Conservation (phyloP, 352 stramenopile species). For the Pythium monospermum region DNA sequence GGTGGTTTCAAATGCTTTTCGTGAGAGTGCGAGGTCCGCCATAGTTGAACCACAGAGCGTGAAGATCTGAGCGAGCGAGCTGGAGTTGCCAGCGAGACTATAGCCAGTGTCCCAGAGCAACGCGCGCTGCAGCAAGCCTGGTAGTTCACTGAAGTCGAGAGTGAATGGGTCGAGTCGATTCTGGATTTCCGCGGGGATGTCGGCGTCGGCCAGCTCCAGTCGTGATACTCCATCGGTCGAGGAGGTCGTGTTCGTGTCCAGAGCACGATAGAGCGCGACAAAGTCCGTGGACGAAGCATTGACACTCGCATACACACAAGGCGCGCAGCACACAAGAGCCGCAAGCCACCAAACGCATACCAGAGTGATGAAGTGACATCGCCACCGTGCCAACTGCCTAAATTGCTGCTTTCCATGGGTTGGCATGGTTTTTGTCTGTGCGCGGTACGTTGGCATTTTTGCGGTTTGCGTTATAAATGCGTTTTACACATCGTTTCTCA, state of each 20-base stretch:
- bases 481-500: too few species aligned
- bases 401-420: slow-evolving; percentile 30
- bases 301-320: too few species aligned
- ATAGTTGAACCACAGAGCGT: slow-evolving; percentile 10
- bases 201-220: slow-evolving; percentile 7
- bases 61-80: slow-evolving; percentile 13
- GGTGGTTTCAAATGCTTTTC: not conserved
- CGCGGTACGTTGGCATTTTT: not conserved
- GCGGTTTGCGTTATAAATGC: slow-evolving; percentile 3
- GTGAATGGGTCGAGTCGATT: slow-evolving; percentile 15
- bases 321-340: too few species aligned
- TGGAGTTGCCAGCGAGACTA: slow-evolving; percentile 4
- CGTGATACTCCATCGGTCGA: not conserved
- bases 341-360: too few species aligned
- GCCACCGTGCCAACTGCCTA: too few species aligned
- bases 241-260: too few species aligned
- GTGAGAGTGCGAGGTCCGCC: slow-evolving; percentile 5
- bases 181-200: slow-evolving; percentile 20
- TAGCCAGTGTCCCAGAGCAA: slow-evolving; percentile 20
- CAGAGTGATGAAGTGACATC: too few species aligned
- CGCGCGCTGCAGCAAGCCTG: slow-evolving; percentile 25
- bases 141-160: slow-evolving; percentile 22
- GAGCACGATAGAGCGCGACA: too few species aligned
- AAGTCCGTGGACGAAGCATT: too few species aligned
- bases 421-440: slow-evolving; percentile 1